Conservation (phyloP, 139 green algal genomes). For the Axilococcus clingmanii region DNA sequence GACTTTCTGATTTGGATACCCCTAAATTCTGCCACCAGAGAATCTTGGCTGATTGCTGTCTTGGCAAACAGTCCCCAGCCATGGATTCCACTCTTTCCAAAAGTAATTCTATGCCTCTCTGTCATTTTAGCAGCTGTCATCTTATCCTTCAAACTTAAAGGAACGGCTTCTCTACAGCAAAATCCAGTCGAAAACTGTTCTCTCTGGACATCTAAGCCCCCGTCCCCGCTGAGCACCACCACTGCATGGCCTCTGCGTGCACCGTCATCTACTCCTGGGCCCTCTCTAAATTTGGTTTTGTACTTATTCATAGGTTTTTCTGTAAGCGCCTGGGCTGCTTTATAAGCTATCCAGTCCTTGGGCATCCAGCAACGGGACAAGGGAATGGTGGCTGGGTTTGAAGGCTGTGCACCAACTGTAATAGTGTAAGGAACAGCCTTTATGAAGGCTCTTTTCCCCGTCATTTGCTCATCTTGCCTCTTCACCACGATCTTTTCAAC, state of each 20-base stretch:
- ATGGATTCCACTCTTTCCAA: constrained; percentile 81
- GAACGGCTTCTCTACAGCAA: background rate
- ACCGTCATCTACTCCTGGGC: background rate
- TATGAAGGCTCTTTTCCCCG: constrained; percentile 70
- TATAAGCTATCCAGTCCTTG: constrained; percentile 31
- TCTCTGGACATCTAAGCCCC: constrained; percentile 7
- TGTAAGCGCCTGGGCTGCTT: no score
- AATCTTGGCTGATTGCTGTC: constrained; percentile 53
- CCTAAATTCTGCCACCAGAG: constrained; percentile 74
- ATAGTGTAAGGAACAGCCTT: constrained; percentile 47
- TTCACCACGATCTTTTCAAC: no score
- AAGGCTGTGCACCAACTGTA: background rate
- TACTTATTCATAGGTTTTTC: no score
- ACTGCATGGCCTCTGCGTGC: background rate
- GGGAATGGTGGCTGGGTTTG: constrained; percentile 29
- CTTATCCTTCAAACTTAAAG: constrained; percentile 7
- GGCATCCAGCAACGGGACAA: constrained; percentile 21
- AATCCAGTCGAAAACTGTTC: background rate
- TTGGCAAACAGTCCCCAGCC: constrained; percentile 81
- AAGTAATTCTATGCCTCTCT: constrained; percentile 57
- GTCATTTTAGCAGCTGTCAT: constrained; percentile 27
- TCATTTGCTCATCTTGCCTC: no score
- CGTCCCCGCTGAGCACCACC: no score
- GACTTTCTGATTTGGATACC: constrained; percentile 56
- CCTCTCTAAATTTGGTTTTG: background rate